Evolutionary conservation across 169 alveolate species (phyloP), one percentile per base, ranked within the genome.

Genomic region (Plasmodium vivax): DNA sequence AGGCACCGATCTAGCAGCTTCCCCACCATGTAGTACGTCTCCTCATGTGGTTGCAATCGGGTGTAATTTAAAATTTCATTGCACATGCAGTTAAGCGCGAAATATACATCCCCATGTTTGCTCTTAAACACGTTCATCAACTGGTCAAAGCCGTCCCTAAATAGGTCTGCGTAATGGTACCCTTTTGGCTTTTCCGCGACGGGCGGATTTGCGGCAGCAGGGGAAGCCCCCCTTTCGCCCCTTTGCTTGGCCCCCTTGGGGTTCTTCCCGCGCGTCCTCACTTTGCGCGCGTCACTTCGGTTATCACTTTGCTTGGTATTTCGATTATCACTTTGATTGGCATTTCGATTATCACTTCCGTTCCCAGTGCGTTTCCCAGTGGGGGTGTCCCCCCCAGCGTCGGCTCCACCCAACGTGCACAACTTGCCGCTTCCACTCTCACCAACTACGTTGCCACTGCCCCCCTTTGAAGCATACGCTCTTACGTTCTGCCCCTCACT

Each of bases 51-150:
- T 19, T 92, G 43, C 51, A 73, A 45, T 72, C 80, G 82, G 34
- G 92, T 82, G 47, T 92, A 83, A 47, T 92, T 92, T 72, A 92
- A 82, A 36, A 92, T 92, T 83, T 82, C 92, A 45, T 92, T 92
- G 38, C 92, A 92, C 80, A 92, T 72, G 38, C 36, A 71, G 82
- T 92, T 81, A 56, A 92, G 47, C 10, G 92, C 82, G 9, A 43
- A 19, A 51, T 43, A 92, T 27, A 92, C 27, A 9, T 92, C 92
- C 47, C 71, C 74, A 34, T 92, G n/a, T 27, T 45, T 92, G 45
- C 38, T 19, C 38, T 82, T 92, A 82, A 82, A 92, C 12, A 73
- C 30, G 77, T n/a, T 19, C 83, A 83, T 71, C 75, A 92, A 54
- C 62, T 82, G 95, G 8, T 92, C 95, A 47, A 92, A 38, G 5